phyloP scores from a whole-genome alignment of 2,329 filamentous ascomycete genomes.

The Ustilaginoidea virens region DNA sequence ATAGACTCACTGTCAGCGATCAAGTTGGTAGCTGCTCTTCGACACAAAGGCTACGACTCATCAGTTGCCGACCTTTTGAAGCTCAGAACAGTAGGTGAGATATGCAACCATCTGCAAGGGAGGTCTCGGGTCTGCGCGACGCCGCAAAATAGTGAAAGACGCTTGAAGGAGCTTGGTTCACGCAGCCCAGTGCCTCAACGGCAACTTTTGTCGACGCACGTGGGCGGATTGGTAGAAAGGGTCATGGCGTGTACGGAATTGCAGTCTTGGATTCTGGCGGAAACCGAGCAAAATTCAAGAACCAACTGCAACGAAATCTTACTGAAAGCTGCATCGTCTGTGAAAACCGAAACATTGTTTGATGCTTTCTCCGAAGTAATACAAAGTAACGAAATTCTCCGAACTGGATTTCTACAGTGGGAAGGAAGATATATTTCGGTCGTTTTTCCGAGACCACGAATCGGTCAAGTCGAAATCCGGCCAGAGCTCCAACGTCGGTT shows the following conservation, averaged over 20 bases:
- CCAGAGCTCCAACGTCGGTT: constrained; percentile 23
- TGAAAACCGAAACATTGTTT: constrained; percentile 23
- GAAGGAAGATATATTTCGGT: constrained; percentile 26
- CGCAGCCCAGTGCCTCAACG: no score
- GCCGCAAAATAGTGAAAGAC: background rate
- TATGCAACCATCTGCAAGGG: constrained; percentile 7
- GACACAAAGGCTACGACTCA: constrained; percentile 36
- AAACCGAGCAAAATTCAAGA: constrained; percentile 43
- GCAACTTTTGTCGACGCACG: background rate
- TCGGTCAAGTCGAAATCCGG: constrained; percentile 22
- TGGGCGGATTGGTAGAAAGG: constrained; percentile 1
- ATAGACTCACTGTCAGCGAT: constrained; percentile 45
- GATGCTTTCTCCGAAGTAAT: constrained; percentile 34
- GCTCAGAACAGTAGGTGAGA: constrained; percentile 26
- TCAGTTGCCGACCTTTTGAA: constrained; percentile 47
- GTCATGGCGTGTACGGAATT: constrained; percentile 49
- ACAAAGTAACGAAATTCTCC: constrained; percentile 47
- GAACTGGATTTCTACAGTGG: constrained; percentile 55
- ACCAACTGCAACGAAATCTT: constrained; percentile 71
- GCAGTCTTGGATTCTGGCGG: constrained; percentile 66
- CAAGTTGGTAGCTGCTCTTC: constrained; percentile 45
- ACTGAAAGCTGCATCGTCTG: constrained; percentile 32
- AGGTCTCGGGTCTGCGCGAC: background rate
- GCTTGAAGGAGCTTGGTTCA: no score
- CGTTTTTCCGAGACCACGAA: constrained; percentile 37